A percentile compares a stretch with the other conserved stretches of the same genome.
Evolutionary conservation across 352 stramenopile species (phyloP).

Genomic region (Poterioochromonas sp.): DNA sequence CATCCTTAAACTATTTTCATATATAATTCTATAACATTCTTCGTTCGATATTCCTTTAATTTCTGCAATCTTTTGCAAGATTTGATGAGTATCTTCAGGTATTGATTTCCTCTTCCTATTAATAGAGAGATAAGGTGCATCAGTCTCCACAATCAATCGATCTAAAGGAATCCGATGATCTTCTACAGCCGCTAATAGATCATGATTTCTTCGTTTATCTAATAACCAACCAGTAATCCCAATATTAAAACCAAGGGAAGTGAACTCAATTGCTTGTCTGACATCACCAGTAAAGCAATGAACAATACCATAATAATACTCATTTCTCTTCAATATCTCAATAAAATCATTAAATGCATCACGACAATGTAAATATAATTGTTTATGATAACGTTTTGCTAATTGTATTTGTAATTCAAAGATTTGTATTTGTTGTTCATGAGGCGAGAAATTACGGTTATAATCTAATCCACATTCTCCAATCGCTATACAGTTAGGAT

Average conservation of each 20-base stretch:
- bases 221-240: constrained; percentile 76
- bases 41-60: too few species aligned
- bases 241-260: constrained; percentile 69
- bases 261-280: constrained; percentile 61
- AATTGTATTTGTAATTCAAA: constrained; percentile 52
- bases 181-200: constrained; percentile 49
- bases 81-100: too few species aligned
- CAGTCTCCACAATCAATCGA: constrained; percentile 74
- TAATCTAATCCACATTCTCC: constrained; percentile 55
- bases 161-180: constrained; percentile 54
- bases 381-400: constrained; percentile 44
- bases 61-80: too few species aligned
- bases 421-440: constrained; percentile 46
- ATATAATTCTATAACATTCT: too few species aligned
- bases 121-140: too few species aligned
- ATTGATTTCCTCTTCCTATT: too few species aligned
- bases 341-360: constrained; percentile 64
- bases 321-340: constrained; percentile 54
- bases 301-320: constrained; percentile 52
- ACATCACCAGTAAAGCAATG: constrained; percentile 77
- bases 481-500: constrained; percentile 46
- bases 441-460: constrained; percentile 50
- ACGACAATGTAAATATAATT: constrained; percentile 51
- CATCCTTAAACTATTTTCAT: too few species aligned
- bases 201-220: constrained; percentile 55